These are phyloP conservation scores for Trypethelium eluteriae DNA, from an alignment of 495 filamentous ascomycete genomes.

Conservation along the genomic window DNA sequence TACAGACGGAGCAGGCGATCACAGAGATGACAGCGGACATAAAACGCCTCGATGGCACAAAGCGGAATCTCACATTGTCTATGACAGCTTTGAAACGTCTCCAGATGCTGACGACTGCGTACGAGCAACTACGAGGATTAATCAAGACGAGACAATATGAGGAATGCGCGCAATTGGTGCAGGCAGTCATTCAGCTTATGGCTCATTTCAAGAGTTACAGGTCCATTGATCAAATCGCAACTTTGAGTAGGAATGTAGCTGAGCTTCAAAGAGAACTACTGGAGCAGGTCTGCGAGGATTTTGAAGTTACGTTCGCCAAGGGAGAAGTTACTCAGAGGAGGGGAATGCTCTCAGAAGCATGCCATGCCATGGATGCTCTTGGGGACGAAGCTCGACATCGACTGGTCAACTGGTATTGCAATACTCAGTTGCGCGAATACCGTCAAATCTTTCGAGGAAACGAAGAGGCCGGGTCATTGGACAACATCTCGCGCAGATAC, in stretches of 20 bases:
- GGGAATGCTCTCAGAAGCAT: conserved; percentile 72
- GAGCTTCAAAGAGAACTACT: conserved; percentile 89
- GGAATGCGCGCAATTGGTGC: conserved; percentile 89
- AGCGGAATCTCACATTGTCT: conserved; percentile 88
- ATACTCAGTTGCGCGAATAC: conserved; percentile 92
- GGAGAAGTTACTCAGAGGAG: conserved; percentile 67
- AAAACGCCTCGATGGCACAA: conserved; percentile 92
- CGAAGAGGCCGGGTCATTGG: conserved; percentile 92
- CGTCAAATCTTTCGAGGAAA: conserved; percentile 90
- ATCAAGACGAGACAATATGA: conserved; percentile 84
- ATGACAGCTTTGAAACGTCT: conserved; percentile 97
- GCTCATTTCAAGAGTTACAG: conserved; percentile 97
- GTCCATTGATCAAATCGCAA: conserved; percentile 95
- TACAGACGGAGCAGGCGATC: conserved; percentile 89
- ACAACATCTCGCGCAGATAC: conserved; percentile 92
- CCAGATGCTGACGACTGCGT: conserved; percentile 97
- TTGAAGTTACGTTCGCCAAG: conserved; percentile 90
- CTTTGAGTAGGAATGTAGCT: conserved; percentile 83
- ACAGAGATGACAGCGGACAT: conserved; percentile 99
- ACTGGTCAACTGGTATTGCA: conserved; percentile 93
- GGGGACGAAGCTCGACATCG: conserved; percentile 80
- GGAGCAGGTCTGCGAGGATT: conserved; percentile 97
- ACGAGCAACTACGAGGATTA: conserved; percentile 84
- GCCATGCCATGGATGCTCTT: conserved; percentile 87
- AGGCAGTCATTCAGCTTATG: conserved; percentile 97